Evolutionary conservation across 495 filamentous ascomycete genomes (phyloP), one percentile per base, ranked within the genome.

Genomic region (Aeminium ludgeri): DNA sequence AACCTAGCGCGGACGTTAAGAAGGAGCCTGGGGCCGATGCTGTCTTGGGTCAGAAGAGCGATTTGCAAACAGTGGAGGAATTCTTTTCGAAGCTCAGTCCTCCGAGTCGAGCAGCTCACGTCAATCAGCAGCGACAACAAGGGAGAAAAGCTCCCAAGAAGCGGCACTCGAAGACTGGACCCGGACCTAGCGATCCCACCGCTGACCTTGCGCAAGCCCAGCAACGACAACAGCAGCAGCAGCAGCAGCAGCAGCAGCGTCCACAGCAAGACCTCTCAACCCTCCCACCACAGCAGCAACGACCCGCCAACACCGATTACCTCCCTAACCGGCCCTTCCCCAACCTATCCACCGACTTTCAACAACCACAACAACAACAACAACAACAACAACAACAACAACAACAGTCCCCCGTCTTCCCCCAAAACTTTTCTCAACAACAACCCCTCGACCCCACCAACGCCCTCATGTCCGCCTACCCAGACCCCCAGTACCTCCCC

Each of bases 61-160:
- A 92, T 56, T 68, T 93, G 10, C 85, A 89, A 51, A 94, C 82
- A 20, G 85, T 94, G 20, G 89, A 95, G 50, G 84, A 95, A 49
- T 94, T 92, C 60, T 94, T 97, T 57, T 76, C 82, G 38, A 82
- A 74, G 44, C 66, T 89, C 16, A 81, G 82, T 0, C 76, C 82
- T 1, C 70, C 71, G 13, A 65, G 69, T 34, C 70, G 75, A 36
- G 60, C 53, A 32, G 43, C 57, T 10, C 60, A 62, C 6, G 36
- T 42, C 23, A 17, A 36, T 7, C 36, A 36, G 13, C 42, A 45
- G 20, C 27, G 32, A 16, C 19, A 35, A 31, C 33, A 42, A 16
- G 6, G 18, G 19, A 65, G 63, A 20, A 65, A 64, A 41, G 41
- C 49, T 15, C 38, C 50, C 12, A 63, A 62, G 49, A 60, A 60